Evolutionary conservation across 768 basidiomycete species (phyloP), one percentile per base, ranked within the genome.

Genomic region (Podaxis carcinomalis): DNA sequence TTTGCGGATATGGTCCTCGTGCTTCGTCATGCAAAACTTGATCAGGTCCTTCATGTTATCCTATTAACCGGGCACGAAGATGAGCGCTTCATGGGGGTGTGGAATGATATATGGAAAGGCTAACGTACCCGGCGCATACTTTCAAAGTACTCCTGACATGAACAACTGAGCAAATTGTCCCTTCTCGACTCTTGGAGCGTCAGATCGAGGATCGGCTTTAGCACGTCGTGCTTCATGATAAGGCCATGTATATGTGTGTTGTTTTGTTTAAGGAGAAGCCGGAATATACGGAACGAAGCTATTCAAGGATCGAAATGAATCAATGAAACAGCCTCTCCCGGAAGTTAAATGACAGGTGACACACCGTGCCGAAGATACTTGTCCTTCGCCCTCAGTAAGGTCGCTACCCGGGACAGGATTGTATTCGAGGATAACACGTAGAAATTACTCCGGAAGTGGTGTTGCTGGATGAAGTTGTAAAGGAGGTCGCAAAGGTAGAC

Each of bases 71-170:
- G 23, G 68, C n/a, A 6, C 57, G 42, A 39, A 56, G 62, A 19
- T 44, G 47, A 49, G 21, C 27, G 9, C 14, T n/a, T 7, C 40
- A 14, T 2, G 28, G 28, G 28, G 28, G 19, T n/a, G 19, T 9
- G n/a, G 42, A 4, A 44, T 19, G n/a, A 16, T 44, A 19, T 53
- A 51, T 54, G 14, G 23, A 37, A 6, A 32, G 57, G 40, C 9
- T n/a, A 19, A 74, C 84, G 64, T 63, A 95, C 95, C 76, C 86
- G 83, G 57, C 94, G 87, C 73, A 98, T 90, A 66, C 85, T 83
- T 67, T 99, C 97, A 68, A 98, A 95, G 64, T 92, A 90, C 72
- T 98, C 97, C 72, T 97, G 89, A 78, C 94, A 98, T 40, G 95
- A 93, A 67, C 94, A 95, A 67, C 89, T 92, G 57, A 99, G 78